Base-by-base conservation (phyloP, 805 yeast species). In the Schwanniomyces yamadae region DNA sequence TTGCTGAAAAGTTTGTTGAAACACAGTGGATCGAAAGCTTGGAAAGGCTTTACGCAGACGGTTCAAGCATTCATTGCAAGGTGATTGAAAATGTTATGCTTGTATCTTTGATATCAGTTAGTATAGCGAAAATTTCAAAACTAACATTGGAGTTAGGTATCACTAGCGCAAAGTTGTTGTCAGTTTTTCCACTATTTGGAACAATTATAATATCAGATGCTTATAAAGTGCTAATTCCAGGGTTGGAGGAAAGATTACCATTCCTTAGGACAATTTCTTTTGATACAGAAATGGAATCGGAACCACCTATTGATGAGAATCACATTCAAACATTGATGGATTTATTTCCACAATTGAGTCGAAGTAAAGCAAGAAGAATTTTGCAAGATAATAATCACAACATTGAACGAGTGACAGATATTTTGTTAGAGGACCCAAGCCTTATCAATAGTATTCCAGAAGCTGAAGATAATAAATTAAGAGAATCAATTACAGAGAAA, bases 311-410 rank as follows among this genome's bases (percentile, higher is more conserved):
- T 13, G 41, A 46, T 20, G 57, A 62, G 21, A 61, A 56, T 3
- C 63, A 70, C 28, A 63, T 82, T 2, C 50, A 56, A 12, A 60
- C 62, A 17, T 48, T 74, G 28, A 39, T 54, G n/a, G 86, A 80
- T 21, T 54, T 89, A 42, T 85, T 88, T 53, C 96, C 96, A 0
- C 73, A 73, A 25, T 54, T 87, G 23, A 60, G 75, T 0, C 50
- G 55, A 3, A 57, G 63, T 1, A 72, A 77, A 50, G 73, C 81
- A 0, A 60, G 59, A n/a, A 62, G 65, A 2, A 48, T 86, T 2
- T 56, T 87, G 10, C 51, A 59, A 16, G 63, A 71, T 22, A 60
- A 78, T 46, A 64, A 70, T 28, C 60, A 72, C 28, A 64, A 77
- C 36, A 76, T 81, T 1, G 91, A 84, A 42, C 39, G 50, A 22